Percentiles rank a stretch among this genome's conserved stretches.
phyloP scores from a whole-genome alignment of 805 yeast species.

The Vanderwaltozyma tropicalis region DNA sequence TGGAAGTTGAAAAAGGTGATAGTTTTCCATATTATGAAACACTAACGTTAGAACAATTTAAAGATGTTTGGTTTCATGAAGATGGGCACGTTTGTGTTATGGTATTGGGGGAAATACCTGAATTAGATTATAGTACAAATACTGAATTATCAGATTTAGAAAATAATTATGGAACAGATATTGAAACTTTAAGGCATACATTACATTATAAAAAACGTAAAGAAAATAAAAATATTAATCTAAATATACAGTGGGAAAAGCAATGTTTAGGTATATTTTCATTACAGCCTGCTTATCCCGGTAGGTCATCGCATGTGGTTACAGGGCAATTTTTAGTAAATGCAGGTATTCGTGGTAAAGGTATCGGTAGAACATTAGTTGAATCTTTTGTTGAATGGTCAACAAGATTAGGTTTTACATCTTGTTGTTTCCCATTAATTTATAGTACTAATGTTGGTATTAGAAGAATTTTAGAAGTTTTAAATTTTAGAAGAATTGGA shows the following conservation, averaged over 20 bases:
- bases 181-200: conserved; percentile 18
- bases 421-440: conserved; percentile 72
- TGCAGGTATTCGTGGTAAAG: conserved; percentile 85
- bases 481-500: conserved; percentile 71
- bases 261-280: conserved; percentile 84
- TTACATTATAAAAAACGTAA: conserved; percentile 21
- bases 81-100: conserved; percentile 43
- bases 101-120: conserved; percentile 66
- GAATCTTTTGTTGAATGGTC: conserved; percentile 90
- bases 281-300: conserved; percentile 83
- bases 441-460: conserved; percentile 85
- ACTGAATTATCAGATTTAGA: conserved; percentile 11
- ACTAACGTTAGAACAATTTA: conserved; percentile 64
- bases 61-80: conserved; percentile 65
- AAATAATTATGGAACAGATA: conserved; percentile 13
- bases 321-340: conserved; percentile 83
- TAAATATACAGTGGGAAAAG: conserved; percentile 72
- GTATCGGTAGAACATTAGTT: conserved; percentile 76
- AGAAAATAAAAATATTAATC: conserved; percentile 18
- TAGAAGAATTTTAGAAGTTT: conserved; percentile 62
- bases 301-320: conserved; percentile 87
- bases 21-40: conserved; percentile 81
- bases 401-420: conserved; percentile 75
- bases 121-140: conserved; percentile 30
- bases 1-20: conserved; percentile 84